Evolutionary conservation across 352 stramenopile species (phyloP), one percentile per base, ranked within the genome.

Genomic region (Thalassiosira hispida): DNA sequence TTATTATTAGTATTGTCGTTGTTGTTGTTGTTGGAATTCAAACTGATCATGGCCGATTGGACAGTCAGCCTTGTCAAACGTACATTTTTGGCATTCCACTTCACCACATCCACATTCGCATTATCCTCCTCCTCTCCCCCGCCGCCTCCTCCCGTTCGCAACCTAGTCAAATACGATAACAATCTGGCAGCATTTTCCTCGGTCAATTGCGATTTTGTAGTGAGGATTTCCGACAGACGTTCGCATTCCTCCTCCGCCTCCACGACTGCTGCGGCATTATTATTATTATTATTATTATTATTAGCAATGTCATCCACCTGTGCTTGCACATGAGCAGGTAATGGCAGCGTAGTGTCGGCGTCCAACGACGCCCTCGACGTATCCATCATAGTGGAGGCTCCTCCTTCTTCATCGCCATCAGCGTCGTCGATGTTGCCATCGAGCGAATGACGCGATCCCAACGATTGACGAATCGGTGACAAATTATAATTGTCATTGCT

Each of bases 41-140:
- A 56, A 56, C 27, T 69, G n/a, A 16, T 16, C 18, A 51, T 65
- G 16, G 56, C 33, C 56, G 56, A 18, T n/a, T 12, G 18, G 9
- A 51, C 31, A n/a, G 56, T 35, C 12, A 20, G 14, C 1, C 56
- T 25, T 22, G 52, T 35, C 31, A 65, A 29, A 18, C n/a, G 1
- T 6, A 65, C 56, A 33, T 51, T 65, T n/a, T 4, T 27, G 4
- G 31, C 56, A 22, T 18, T 51, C 56, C 56, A 65, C n/a, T 20
- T n/a, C 51, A 59, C 22, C 22, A 8, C n/a, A 23, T 55, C 16
- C 5, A 29, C 20, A 12, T 2, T 33, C 23, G 6, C 60, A 38
- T 23, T 16, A n/a, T 49, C 20, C 9, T 23, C 11, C 6, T 23
- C 2, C n/a, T n/a, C n/a, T n/a, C n/a, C n/a, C n/a, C n/a, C n/a